Percentiles rank a stretch among this genome's conserved stretches.
These are phyloP conservation scores for Omphalea diandra DNA, from an alignment of 441 rosid genomes.

Conservation along the genomic window DNA sequence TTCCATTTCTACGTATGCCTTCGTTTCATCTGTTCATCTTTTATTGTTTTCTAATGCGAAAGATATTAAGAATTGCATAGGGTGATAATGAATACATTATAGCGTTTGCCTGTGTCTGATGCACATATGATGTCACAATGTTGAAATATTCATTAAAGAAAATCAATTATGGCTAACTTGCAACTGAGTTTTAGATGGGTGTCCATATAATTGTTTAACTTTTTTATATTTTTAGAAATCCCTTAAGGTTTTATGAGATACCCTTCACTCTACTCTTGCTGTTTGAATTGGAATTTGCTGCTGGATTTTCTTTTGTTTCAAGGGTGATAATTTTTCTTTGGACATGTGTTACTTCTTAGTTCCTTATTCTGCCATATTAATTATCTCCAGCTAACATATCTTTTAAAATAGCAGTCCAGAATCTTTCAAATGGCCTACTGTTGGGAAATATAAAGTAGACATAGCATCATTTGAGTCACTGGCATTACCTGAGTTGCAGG, in stretches of 20 bases:
- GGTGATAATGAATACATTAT: neutral
- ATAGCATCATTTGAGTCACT: conserved; percentile 61
- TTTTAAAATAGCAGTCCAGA: conserved; percentile 44
- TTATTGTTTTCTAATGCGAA: neutral
- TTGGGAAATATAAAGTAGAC: conserved; percentile 72
- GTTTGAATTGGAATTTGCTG: neutral
- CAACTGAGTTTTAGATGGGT: neutral
- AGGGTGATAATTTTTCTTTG: neutral
- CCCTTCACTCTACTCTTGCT: neutral
- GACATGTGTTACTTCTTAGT: neutral
- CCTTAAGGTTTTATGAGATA: neutral
- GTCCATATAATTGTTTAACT: neutral
- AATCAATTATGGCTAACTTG: neutral
- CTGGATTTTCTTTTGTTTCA: neutral
- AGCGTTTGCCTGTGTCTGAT: no score
- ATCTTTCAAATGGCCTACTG: conserved; percentile 62
- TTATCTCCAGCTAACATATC: conserved; percentile 8
- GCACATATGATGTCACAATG: no score
- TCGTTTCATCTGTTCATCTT: neutral
- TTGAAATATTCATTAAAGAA: no score
- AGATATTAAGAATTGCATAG: neutral
- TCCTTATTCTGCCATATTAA: neutral
- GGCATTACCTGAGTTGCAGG: conserved; percentile 72
- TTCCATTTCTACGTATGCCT: conserved; percentile 41
- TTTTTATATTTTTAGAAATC: neutral